Evolutionary conservation across 1,139 yeast genomes (phyloP), one percentile per base, ranked within the genome.

Genomic region (Suhomyces yuchorum): DNA sequence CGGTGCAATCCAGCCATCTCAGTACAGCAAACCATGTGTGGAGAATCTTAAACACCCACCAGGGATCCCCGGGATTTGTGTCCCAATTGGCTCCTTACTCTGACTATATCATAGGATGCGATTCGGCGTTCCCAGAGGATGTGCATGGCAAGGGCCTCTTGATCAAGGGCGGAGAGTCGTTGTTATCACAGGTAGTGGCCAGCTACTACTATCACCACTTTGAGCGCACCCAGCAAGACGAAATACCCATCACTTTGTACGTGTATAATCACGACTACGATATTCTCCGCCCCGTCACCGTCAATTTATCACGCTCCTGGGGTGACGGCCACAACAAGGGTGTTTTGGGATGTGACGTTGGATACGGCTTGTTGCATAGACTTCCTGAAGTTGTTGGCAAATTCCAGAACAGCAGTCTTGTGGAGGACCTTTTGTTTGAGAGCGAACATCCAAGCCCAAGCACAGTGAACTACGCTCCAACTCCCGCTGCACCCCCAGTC

Each of bases 231-330:
- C 65, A 63, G 14, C 64, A 65, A 43, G 77, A 74, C 40, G 54
- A 61, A 36, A 63, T 75, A 20, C 80, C 80, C 2, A 71, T 75
- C 12, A 72, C 78, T 0, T 73, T 93, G 26, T 88, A 87, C 61
- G 97, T 92, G 1, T 93, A 92, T 68, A 93, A 93, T 65, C 92
- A 87, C 57, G 95, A 87, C 58, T 85, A 83, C 59, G 95, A 92
- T 62, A 78, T 87, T 6, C 83, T 90, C 43, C 78, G 98, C 55
- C 97, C 97, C 0, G 96, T 92, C 3, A 82, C 90, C 0, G 90
- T 92, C 19, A 74, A 81, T 47, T 68, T 76, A 46, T 66, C 76
- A 3, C 66, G 72, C 42, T 53, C 65, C 14, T 75, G 80, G 80
- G 71, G 75, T 1, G 59, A 60, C 18, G 78, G 75, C 4, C 90